These are phyloP conservation scores for Mayamaea pseudoterrestris DNA, from an alignment of 108 stramenopile species.

Conservation along the genomic window DNA sequence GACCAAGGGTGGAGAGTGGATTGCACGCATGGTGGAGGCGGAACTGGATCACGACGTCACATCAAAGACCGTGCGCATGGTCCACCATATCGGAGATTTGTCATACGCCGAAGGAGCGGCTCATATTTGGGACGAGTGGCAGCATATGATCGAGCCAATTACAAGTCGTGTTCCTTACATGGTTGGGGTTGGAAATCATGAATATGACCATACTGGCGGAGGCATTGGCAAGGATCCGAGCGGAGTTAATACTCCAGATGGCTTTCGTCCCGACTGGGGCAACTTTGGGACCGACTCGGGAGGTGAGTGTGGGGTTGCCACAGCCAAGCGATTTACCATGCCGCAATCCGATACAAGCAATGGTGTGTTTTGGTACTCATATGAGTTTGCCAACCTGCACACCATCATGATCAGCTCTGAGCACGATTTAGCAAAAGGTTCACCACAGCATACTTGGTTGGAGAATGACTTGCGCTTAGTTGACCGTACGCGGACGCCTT, in stretches of 20 bases:
- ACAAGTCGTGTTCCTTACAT: conserved; percentile 55
- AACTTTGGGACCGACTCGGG: conserved; percentile 44
- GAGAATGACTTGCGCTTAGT: conserved; percentile 33
- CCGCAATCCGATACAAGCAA: conserved; percentile 35
- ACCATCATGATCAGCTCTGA: conserved; percentile 55
- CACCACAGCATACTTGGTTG: conserved; percentile 51
- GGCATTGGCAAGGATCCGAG: conserved; percentile 47
- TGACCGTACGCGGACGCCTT: conserved; percentile 58
- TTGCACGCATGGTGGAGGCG: conserved; percentile 15
- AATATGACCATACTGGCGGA: conserved; percentile 65
- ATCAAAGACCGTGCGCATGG: conserved; percentile 11
- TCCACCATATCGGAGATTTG: conserved; percentile 66
- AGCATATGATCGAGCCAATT: conserved; percentile 59
- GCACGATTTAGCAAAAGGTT: conserved; percentile 54
- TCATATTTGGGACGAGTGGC: conserved; percentile 67
- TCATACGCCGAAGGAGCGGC: conserved; percentile 47
- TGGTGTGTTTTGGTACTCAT: conserved; percentile 71
- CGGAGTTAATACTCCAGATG: conserved; percentile 18
- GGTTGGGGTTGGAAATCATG: conserved; percentile 80
- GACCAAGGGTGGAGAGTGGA: conserved; percentile 10
- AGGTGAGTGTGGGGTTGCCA: conserved; percentile 74
- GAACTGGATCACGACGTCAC: conserved; percentile 15
- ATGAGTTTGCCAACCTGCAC: conserved; percentile 40
- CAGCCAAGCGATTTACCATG: conserved; percentile 58
- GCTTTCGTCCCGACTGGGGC: conserved; percentile 48